Base-by-base conservation (phyloP, 2,329 filamentous ascomycete species). In the Trichoderma gracile region DNA sequence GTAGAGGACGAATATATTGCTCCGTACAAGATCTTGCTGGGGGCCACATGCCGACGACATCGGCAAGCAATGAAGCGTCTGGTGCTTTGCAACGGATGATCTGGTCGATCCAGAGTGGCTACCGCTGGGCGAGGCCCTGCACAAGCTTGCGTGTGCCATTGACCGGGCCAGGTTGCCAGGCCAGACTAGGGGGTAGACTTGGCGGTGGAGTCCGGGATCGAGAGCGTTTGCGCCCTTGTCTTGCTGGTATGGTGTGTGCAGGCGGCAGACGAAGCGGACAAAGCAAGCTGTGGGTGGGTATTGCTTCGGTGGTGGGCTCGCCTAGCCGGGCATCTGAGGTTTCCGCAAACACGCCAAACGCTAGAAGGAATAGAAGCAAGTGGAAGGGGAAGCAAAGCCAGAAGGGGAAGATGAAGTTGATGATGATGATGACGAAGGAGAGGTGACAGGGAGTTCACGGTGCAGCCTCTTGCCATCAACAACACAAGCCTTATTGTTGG, bases 61-160 rank as follows among this genome's bases (percentile, higher is more conserved):
- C 23, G 3, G 23, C 23, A 56, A n/a, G 30, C 23, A 12, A n/a
- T 17, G 42, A n/a, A 30, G 17, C 15, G 17, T 33, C 21, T n/a
- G 9, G 40, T 21, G 19, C 30, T 40, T 50, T 14, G 33, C n/a
- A 46, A 40, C 50, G 46, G 57, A 47, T 56, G 54, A 56, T 56
- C 54, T 56, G 40, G 54, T 23, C 50, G 57, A 61, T 61, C 46
- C 57, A 25, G 23, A 19, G 46, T 52, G 46, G 57, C 46, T 45
- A 58, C 55, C 57, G 19, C 46, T 49, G 45, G 46, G 30, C 17
- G 57, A 60, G 46, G 45, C 47, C n/a, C 54, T 57, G 52, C 42
- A 46, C 23, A 45, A 46, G 54, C 27, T 58, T 52, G 58, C 58
- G 47, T 61, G 58, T 61, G 57, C 57, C 46, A 58, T 23, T 53